Base-by-base conservation (phyloP, 2,329 filamentous ascomycete species). In the Lachnellula suecica region DNA sequence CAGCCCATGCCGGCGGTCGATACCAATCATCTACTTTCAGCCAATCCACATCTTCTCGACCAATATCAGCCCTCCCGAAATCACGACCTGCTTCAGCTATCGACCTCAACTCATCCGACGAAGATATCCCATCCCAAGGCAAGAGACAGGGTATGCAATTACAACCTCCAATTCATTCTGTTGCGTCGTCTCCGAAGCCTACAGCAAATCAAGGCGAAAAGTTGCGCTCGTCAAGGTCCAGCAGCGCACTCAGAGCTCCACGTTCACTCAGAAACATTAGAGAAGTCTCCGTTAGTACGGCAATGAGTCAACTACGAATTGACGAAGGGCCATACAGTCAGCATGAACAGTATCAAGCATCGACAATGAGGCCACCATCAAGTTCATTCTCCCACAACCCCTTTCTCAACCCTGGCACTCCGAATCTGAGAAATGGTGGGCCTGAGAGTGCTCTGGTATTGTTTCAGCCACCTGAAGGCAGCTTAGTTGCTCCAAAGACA, bases 91-190 rank as follows among this genome's bases (percentile, higher is more conserved):
- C 70, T 65, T 74, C 51, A 59, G 66, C 57, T 68, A 77, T 53
- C 69, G 46, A 67, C 47, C 47, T 60, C 66, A 52, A 68, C 55
- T 54, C 65, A 63, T 34, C 44, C 10, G 61, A 74, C 70, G 59
- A 69, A 63, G 50, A 63, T 47, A 53, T 49, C 20, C 53, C 31
- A 51, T 53, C 56, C 24, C 52, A 52, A 50, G 71, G 71, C 54
- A 78, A 76, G 68, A 68, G 74, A 70, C 78, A 79, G 72, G 76
- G 79, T 82, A 81, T 68, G 75, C 46, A 62, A 59, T 64, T 62
- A 62, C 66, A 66, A 61, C 63, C 59, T 68, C 69, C 56, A 52
- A 65, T 60, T 60, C 59, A 56, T 59, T 60, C 54, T 47, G 52
- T 62, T 53, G 52, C 47, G 52, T 58, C 49, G 56, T 54, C 45